These are phyloP conservation scores for Penicillium crystallinum DNA, from an alignment of 495 filamentous ascomycete genomes.

Conservation along the genomic window DNA sequence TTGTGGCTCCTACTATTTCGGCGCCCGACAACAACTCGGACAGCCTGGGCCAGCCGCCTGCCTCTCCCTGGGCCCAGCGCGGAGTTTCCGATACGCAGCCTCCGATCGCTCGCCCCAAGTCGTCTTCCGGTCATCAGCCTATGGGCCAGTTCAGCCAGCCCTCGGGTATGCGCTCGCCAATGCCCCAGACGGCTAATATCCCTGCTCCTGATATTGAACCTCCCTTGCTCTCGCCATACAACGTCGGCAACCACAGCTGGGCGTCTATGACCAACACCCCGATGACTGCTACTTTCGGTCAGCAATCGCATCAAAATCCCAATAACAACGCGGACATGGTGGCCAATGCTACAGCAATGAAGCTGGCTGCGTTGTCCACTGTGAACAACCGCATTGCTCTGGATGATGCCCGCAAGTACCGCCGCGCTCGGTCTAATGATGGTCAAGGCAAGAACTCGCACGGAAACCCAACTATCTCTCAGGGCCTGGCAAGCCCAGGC, in stretches of 20 bases:
- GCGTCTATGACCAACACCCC: slow-evolving; percentile 98
- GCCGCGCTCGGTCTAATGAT: slow-evolving; percentile 84
- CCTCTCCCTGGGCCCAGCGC: slow-evolving; percentile 73
- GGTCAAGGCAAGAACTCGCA: slow-evolving; percentile 51
- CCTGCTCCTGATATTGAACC: slow-evolving; percentile 74
- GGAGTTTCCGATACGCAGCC: slow-evolving; percentile 48
- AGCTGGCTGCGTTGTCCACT: slow-evolving; percentile 90
- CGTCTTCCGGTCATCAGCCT: slow-evolving; percentile 77
- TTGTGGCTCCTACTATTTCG: slow-evolving; percentile 74
- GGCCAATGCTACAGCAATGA: slow-evolving; percentile 98
- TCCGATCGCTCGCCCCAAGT: slow-evolving; percentile 73
- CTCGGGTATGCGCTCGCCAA: slow-evolving; percentile 76
- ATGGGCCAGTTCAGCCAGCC: slow-evolving; percentile 97
- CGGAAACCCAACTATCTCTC: slow-evolving; percentile 44
- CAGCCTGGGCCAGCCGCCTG: slow-evolving; percentile 53
- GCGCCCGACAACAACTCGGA: slow-evolving; percentile 53
- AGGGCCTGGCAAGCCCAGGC: slow-evolving; percentile 46
- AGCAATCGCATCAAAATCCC: slow-evolving; percentile 37
- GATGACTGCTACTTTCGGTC: slow-evolving; percentile 80
- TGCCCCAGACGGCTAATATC: slow-evolving; percentile 77
- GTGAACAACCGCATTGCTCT: slow-evolving; percentile 98
- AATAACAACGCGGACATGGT: slow-evolving; percentile 91
- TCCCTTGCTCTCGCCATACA: slow-evolving; percentile 86
- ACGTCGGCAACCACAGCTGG: slow-evolving; percentile 83
- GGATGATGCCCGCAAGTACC: slow-evolving; percentile 92